Base-by-base conservation (phyloP, 2,329 filamentous ascomycete genomes). In the Pezicula neosporulosa region DNA sequence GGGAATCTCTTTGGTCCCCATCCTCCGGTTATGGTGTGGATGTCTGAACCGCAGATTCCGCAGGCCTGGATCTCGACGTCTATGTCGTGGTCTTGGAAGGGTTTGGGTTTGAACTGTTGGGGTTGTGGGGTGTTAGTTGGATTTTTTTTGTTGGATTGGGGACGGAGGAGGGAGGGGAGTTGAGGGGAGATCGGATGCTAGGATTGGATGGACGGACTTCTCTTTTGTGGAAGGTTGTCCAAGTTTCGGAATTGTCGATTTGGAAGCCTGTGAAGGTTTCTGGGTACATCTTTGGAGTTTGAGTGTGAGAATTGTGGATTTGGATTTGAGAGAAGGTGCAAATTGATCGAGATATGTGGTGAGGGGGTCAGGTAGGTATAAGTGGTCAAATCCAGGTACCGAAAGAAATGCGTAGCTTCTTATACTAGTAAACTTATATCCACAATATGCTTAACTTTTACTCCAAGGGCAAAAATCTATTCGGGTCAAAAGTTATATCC, bases 41-140 rank as follows among this genome's bases (percentile, higher is more conserved):
- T 74, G 61, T 90, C 86, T 56, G 80, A 85, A 60, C 85, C 81
- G 67, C 86, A 89, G 43, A 89, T 36, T 4, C 89, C 87, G 63
- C 88, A 92, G 67, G 81, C 85, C 58, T 92, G 87, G 63, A 95
- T 85, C 75, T 90, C 86, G 70, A 96, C 81, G 65, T 95, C 90
- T 63, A 96, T 82, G 65, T 95, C 89, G 70, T 89, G 79, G 66
- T 91, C 87, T 61, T 86, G 88, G 67, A 94, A 94, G n/a, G 87
- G 86, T 76, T 94, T 93, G 56, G 91, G 83, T 62, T 85, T 80
- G 75, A 53, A 44, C 53, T 56, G 19, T 45, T 27, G 37, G 4
- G 37, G n/a, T n/a, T 24, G 24, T 24, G 24, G n/a, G 18, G 2
- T 18, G 21, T 35, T 89, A 90, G 75, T 90, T 28, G 4, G 12